Percentiles rank a stretch among this genome's conserved stretches.
Conservation (phyloP, 441 rosid genomes). For the Gossypium lobatum region DNA sequence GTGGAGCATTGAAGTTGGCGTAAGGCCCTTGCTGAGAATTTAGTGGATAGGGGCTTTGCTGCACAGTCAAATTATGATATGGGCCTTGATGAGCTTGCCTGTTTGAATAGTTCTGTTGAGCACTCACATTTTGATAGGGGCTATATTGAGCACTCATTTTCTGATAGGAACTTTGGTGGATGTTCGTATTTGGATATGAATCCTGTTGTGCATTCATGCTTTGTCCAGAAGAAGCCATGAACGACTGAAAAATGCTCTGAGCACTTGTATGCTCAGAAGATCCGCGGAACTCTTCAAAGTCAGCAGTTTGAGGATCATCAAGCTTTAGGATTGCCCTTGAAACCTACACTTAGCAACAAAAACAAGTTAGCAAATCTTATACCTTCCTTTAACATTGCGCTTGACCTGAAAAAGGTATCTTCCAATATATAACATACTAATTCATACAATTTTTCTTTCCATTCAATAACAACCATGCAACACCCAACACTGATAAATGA, state of each 20-base stretch:
- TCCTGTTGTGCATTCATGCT: constrained; percentile 21
- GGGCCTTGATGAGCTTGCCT: constrained; percentile 12
- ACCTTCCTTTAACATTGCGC: not conserved
- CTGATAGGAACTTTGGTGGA: constrained; percentile 18
- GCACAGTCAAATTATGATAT: constrained; percentile 18
- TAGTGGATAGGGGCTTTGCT: constrained; percentile 18
- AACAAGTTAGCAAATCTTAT: not conserved
- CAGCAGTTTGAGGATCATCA: constrained; percentile 28
- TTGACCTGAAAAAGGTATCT: not conserved
- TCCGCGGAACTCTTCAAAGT: constrained; percentile 24
- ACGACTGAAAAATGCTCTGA: constrained; percentile 21
- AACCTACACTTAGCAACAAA: constrained; percentile 20
- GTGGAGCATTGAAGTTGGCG: constrained; percentile 10
- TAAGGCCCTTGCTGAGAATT: constrained; percentile 25
- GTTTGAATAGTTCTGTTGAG: constrained; percentile 21
- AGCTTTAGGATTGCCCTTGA: constrained; percentile 29
- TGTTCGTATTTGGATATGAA: constrained; percentile 13
- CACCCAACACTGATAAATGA: not conserved
- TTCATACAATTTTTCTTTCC: not conserved
- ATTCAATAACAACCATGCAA: not conserved
- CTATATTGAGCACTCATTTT: constrained; percentile 14
- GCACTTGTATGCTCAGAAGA: constrained; percentile 25
- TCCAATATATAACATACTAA: not conserved
- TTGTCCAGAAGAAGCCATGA: constrained; percentile 27
- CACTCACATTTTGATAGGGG: constrained; percentile 14